Base-by-base conservation (phyloP, 2,329 filamentous ascomycete genomes). In the Teratosphaeria nubilosa region DNA sequence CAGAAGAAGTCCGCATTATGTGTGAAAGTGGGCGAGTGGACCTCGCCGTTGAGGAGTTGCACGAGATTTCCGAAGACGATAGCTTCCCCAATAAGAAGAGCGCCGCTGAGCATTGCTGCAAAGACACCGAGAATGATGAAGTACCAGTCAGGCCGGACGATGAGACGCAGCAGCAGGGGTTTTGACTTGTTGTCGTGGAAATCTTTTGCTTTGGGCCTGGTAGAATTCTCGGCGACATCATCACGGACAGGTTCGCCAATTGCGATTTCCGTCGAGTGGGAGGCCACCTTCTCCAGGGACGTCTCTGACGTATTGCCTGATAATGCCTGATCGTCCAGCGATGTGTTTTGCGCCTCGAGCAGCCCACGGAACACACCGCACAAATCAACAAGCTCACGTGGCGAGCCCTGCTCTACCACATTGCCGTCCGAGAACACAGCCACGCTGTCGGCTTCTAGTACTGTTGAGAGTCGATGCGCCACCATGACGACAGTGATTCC, bases 371-470 rank as follows among this genome's bases (percentile, higher is more conserved):
- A 70, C 16, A 68, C 59, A 1, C 66, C 64, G 5, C 62, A 62
- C 14, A 58, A 53, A 5, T 50, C 37, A 0, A 86, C 72, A 62
- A 87, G 72, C 61, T 84, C 80, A 6, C 76, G 73, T 65, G 87
- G 84, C n/a, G 78, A 77, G 13, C 86, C 85, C 58, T 77, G 74
- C 69, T 87, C 84, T 0, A 83, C 74, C 25, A 87, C 80, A n/a
- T 71, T 80, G 30, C 86, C 83, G 59, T 86, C 82, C 14, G 86
- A 85, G 56, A 92, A 81, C 1, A 92, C 87, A 63, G 88, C 89
- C 37, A 91, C 90, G n/a, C 86, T 76, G 69, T 92, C 85, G 0
- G 89, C 87, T 63, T 90, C 87, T 69, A 88, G 86, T 14, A 91
- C 85, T 2, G 87, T 92, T 0, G 86, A 86, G 37, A 92, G 76